These are phyloP conservation scores for Cafeteria roenbergensis DNA, from an alignment of 108 stramenopile genomes.

Conservation along the genomic window DNA sequence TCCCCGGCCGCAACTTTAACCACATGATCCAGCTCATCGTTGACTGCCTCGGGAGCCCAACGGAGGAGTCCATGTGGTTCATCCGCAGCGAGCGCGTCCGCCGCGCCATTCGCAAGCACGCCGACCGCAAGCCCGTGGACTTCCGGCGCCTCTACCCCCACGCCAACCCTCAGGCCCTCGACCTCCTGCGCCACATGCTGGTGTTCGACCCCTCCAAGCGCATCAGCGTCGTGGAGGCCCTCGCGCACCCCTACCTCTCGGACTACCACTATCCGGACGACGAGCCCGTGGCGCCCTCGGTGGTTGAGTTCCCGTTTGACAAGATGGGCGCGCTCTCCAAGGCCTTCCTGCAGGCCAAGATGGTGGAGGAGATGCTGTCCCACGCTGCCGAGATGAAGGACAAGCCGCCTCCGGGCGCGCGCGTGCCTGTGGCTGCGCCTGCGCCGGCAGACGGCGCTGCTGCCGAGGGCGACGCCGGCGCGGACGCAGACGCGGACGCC, in stretches of 20 bases:
- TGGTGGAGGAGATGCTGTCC: conserved; percentile 77
- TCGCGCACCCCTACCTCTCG: conserved; percentile 57
- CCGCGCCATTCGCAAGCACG: conserved; percentile 8
- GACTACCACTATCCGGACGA: conserved; percentile 60
- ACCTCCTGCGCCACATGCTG: conserved; percentile 51
- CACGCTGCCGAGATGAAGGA: too few species aligned
- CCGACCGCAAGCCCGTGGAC: background rate
- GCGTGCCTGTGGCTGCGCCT: too few species aligned
- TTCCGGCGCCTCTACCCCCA: conserved; percentile 14
- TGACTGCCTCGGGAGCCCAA: conserved; percentile 36
- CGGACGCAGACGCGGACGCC: too few species aligned
- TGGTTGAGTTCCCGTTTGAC: conserved; percentile 69
- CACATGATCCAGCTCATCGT: conserved; percentile 45
- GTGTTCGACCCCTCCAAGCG: conserved; percentile 58
- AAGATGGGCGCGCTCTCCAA: conserved; percentile 56
- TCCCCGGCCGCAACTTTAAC: conserved; percentile 33
- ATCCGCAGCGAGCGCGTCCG: conserved; percentile 25
- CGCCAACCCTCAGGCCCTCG: conserved; percentile 47
- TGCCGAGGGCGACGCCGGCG: too few species aligned
- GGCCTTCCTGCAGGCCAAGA: conserved; percentile 62
- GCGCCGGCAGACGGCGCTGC: too few species aligned
- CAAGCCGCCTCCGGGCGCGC: too few species aligned
- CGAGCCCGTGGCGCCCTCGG: conserved; percentile 34
- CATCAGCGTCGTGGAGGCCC: conserved; percentile 44
- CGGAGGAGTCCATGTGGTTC: conserved; percentile 29